Evolutionary conservation across 2,329 filamentous ascomycete genomes (phyloP).

Genomic region (Colletotrichum godetiae): DNA sequence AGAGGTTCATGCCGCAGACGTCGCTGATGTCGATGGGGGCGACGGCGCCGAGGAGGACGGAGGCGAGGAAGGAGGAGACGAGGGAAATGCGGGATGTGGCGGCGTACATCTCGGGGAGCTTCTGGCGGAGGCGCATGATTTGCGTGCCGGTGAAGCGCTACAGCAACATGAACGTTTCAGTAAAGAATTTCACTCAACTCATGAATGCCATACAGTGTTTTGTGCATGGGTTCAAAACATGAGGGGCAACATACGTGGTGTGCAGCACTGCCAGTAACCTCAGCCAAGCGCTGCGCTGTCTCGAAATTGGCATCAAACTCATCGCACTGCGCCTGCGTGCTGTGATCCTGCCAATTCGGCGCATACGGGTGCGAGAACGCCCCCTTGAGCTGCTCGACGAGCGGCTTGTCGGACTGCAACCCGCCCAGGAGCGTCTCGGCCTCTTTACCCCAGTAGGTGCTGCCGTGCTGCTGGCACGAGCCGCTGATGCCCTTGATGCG

Average conservation of each 20-base stretch:
- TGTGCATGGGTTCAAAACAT: no score
- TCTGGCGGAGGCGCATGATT: constrained; percentile 87
- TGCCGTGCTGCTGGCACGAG: constrained; percentile 97
- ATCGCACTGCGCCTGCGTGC: constrained; percentile 92
- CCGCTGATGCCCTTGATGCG: constrained; percentile 86
- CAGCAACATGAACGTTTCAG: no score
- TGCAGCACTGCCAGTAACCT: constrained; percentile 88
- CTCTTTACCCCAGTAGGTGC: constrained; percentile 87
- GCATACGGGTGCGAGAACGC: constrained; percentile 88
- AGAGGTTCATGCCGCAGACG: constrained; percentile 96
- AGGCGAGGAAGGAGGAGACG: constrained; percentile 95
- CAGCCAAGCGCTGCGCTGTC: constrained; percentile 74
- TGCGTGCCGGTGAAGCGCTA: constrained; percentile 98
- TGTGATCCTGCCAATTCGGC: constrained; percentile 98
- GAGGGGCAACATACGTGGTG: constrained; percentile 79
- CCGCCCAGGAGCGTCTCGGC: constrained; percentile 73
- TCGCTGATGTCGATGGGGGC: constrained; percentile 95
- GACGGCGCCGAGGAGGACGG: constrained; percentile 84
- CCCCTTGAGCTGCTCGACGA: constrained; percentile 78
- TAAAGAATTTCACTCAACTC: background rate
- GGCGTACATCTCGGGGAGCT: constrained; percentile 83
- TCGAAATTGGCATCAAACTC: constrained; percentile 82
- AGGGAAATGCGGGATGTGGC: constrained; percentile 88
- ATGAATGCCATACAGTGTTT: background rate
- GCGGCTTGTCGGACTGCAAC: constrained; percentile 68